These are phyloP conservation scores for Lasiosphaeris hirsuta DNA, from an alignment of 495 filamentous ascomycete species.

Conservation along the genomic window DNA sequence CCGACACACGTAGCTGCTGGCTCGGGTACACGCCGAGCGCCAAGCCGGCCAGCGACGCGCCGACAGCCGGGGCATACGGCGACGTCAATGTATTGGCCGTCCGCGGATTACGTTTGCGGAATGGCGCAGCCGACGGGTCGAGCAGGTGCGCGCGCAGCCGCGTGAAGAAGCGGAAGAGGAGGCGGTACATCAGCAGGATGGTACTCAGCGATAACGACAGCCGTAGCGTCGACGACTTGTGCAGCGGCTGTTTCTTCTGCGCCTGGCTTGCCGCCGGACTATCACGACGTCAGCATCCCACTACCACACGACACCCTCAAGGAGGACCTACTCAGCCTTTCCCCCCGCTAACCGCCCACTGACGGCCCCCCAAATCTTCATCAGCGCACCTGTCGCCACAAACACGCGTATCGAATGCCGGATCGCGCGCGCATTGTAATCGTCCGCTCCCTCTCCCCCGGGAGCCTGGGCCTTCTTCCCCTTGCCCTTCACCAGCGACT, in stretches of 20 bases:
- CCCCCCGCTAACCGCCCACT: slow-evolving; percentile 41
- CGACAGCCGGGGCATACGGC: slow-evolving; percentile 77
- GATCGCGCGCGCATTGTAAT: slow-evolving; percentile 76
- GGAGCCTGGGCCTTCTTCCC: slow-evolving; percentile 17
- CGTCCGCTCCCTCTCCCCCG: slow-evolving; percentile 42
- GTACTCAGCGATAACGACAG: slow-evolving; percentile 77
- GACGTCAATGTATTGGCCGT: slow-evolving; percentile 73
- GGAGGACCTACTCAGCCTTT: slow-evolving; percentile 42
- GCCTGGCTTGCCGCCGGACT: slow-evolving; percentile 5
- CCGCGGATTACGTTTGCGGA: slow-evolving; percentile 77
- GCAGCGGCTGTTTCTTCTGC: slow-evolving; percentile 48
- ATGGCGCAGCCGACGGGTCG: slow-evolving; percentile 66
- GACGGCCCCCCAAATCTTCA: slow-evolving; percentile 68
- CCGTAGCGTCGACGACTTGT: slow-evolving; percentile 68
- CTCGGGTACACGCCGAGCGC: slow-evolving; percentile 75
- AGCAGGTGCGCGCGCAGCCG: slow-evolving; percentile 75
- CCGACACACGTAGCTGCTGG: slow-evolving; percentile 71
- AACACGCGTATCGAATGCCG: slow-evolving; percentile 75
- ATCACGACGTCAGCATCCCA: neutral
- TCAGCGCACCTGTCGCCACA: slow-evolving; percentile 59
- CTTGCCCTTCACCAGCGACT: slow-evolving; percentile 17
- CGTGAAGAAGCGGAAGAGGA: slow-evolving; percentile 86
- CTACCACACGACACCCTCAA: neutral
- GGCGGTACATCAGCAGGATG: slow-evolving; percentile 80
- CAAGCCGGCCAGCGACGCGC: slow-evolving; percentile 80